A percentile compares a stretch with the other conserved stretches of the same genome.
Conservation (phyloP, 495 filamentous ascomycete genomes). For the Aspergillus biplanus region DNA sequence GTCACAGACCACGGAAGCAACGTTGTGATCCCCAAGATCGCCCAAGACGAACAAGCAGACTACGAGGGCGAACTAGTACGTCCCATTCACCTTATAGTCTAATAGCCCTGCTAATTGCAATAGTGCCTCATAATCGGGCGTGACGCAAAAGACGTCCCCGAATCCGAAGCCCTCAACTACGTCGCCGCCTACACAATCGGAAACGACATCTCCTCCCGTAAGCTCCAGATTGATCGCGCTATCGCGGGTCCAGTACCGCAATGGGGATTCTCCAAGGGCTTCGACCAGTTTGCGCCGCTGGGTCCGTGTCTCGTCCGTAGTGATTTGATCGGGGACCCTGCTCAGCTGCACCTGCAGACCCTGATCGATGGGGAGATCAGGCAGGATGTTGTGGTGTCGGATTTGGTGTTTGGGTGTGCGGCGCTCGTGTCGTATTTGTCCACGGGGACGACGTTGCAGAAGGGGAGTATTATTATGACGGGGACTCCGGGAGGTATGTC, state of each 20-base stretch:
- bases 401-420: conserved; percentile 72
- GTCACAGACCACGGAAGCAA: conserved; percentile 44
- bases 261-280: conserved; percentile 75
- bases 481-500: conserved; percentile 57
- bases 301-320: conserved; percentile 55
- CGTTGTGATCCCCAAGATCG: conserved; percentile 45
- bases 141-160: conserved; percentile 49
- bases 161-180: conserved; percentile 45
- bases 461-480: conserved; percentile 78
- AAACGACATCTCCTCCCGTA: conserved; percentile 54
- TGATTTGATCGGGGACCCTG: conserved; percentile 52
- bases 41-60: no score
- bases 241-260: conserved; percentile 68
- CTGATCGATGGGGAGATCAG: conserved; percentile 65
- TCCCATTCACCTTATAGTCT: not conserved
- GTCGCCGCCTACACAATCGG: conserved; percentile 52
- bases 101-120: not conserved
- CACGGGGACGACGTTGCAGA: conserved; percentile 70
- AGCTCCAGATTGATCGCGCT: conserved; percentile 48
- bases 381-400: conserved; percentile 65
- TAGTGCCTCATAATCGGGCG: conserved; percentile 42
- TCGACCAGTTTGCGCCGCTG: conserved; percentile 75
- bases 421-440: conserved; percentile 69
- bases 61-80: conserved; percentile 45
- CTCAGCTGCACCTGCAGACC: conserved; percentile 58